A percentile compares a stretch with the other conserved stretches of the same genome.
Evolutionary conservation across 2,329 filamentous ascomycete genomes (phyloP).

Genomic region (Paramyrothecium roridum): DNA sequence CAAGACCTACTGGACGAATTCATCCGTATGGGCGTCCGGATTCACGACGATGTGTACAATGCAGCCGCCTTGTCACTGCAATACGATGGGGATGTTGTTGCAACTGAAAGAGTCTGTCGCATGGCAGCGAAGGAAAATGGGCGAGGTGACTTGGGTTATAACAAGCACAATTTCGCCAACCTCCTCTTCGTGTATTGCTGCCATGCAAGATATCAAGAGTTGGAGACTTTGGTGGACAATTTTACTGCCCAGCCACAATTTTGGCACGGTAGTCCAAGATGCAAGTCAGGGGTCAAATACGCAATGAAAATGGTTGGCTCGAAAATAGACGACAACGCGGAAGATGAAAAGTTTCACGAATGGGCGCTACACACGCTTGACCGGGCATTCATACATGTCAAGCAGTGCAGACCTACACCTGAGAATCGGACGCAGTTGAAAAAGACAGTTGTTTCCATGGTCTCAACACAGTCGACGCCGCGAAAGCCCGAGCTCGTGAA

Average conservation of each 20-base stretch:
- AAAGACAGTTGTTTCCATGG: too few species aligned
- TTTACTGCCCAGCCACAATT: constrained; percentile 27
- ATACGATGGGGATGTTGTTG: constrained; percentile 21
- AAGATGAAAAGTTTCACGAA: constrained; percentile 14
- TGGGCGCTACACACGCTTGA: constrained; percentile 16
- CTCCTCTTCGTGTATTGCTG: constrained; percentile 28
- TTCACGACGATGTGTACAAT: constrained; percentile 33
- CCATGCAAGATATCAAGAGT: constrained; percentile 22
- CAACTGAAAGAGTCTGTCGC: constrained; percentile 28
- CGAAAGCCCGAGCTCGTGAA: too few species aligned
- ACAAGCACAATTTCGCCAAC: constrained; percentile 32
- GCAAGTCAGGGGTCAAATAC: constrained; percentile 34
- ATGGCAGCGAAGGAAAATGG: constrained; percentile 34
- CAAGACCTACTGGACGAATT: constrained; percentile 21
- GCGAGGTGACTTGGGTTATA: constrained; percentile 30
- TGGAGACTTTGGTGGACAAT: constrained; percentile 23
- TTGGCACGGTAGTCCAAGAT: constrained; percentile 33
- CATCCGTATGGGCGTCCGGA: constrained; percentile 19
- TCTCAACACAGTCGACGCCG: too few species aligned
- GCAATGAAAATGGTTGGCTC: constrained; percentile 30
- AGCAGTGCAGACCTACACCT: background rate
- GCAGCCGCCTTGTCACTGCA: constrained; percentile 28
- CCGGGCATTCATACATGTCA: constrained; percentile 17
- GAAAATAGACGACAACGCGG: constrained; percentile 6
- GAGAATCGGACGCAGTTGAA: too few species aligned